Evolutionary conservation across 228 moss, liverwort and hornwort species (phyloP).

Genomic region (Sphagnum magellanicum): DNA sequence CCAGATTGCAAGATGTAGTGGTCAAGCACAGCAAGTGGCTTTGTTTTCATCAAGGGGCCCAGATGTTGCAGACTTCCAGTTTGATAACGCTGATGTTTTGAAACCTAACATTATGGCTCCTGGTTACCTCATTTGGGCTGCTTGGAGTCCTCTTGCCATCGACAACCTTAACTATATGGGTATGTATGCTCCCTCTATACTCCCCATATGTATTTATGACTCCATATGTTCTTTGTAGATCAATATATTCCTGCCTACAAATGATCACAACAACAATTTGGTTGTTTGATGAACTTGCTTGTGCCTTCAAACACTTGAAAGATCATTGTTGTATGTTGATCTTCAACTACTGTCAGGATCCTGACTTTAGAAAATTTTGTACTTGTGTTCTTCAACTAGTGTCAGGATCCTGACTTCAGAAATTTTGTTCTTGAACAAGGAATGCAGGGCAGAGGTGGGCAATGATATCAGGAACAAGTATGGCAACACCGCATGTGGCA

Average conservation of each 20-base stretch:
- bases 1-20: background rate
- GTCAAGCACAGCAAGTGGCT: background rate
- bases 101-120: background rate
- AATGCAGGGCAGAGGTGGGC: slow-evolving; percentile 34
- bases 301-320: too few species aligned
- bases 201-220: too few species aligned
- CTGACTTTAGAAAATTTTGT: too few species aligned
- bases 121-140: background rate
- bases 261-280: too few species aligned
- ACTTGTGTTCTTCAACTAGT: too few species aligned
- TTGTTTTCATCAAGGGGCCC: background rate
- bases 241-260: too few species aligned
- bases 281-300: too few species aligned
- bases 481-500: slow-evolving; percentile 48
- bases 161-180: background rate
- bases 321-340: too few species aligned
- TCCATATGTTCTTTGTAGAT: too few species aligned
- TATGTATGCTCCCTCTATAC: background rate
- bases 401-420: too few species aligned
- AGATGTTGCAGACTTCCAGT: background rate
- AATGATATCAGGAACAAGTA: slow-evolving; percentile 51
- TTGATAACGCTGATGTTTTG: background rate
- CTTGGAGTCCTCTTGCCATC: background rate
- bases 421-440: too few species aligned
- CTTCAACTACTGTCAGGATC: too few species aligned